phyloP scores from a whole-genome alignment of 495 filamentous ascomycete species.

The Daldinia vernicosa region DNA sequence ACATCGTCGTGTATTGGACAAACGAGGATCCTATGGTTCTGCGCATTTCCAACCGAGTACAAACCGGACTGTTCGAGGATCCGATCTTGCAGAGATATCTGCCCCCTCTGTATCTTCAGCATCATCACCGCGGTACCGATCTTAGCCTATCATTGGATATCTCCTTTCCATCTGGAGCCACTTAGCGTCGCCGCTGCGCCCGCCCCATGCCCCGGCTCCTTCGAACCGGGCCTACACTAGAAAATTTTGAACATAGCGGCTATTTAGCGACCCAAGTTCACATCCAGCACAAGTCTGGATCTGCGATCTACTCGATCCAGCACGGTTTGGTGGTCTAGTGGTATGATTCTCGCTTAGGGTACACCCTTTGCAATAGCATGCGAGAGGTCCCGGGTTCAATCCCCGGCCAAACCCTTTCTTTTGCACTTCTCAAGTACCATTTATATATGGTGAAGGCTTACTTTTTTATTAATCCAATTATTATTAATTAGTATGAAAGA shows the following conservation, averaged over 20 bases:
- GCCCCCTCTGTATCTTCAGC: not conserved
- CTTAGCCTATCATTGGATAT: not conserved
- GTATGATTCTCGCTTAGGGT: conserved; percentile 46
- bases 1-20: not conserved
- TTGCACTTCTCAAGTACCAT: conserved; percentile 13
- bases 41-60: not conserved
- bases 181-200: not conserved
- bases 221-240: not conserved
- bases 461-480: too few relatives aligned
- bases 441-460: too few relatives aligned
- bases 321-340: conserved; percentile 43
- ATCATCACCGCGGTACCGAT: not conserved
- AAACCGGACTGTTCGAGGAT: not conserved
- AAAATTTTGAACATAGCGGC: not conserved
- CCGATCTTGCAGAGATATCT: not conserved
- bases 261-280: not conserved
- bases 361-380: conserved; percentile 30
- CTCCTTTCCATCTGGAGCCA: not conserved
- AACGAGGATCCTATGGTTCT: not conserved
- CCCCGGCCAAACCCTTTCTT: conserved; percentile 39
- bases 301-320: not conserved
- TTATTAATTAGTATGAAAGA: too few relatives aligned
- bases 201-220: not conserved
- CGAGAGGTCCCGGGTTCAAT: conserved; percentile 45
- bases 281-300: not conserved